phyloP scores from a whole-genome alignment of 768 basidiomycete species.

The Ramaria rubella region DNA sequence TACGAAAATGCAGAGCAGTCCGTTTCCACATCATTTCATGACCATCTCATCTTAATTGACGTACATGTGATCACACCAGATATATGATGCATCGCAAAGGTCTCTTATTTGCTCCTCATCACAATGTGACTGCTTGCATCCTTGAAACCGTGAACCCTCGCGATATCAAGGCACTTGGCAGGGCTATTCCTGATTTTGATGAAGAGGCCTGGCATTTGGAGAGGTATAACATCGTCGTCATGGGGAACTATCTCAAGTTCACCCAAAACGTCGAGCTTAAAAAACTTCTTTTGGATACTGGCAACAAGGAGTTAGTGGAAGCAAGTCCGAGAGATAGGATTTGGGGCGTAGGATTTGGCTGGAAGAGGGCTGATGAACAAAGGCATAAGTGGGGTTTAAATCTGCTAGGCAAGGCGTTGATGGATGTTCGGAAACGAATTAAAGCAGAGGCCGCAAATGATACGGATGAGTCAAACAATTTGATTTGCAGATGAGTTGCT shows the following conservation, averaged over 20 bases:
- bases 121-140: conserved; percentile 36
- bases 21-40: background rate
- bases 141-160: conserved; percentile 34
- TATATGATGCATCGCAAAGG: conserved; percentile 65
- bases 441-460: too few species aligned
- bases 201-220: conserved; percentile 41
- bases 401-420: conserved; percentile 45
- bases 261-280: conserved; percentile 38
- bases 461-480: too few species aligned
- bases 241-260: conserved; percentile 53
- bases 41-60: background rate
- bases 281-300: conserved; percentile 39
- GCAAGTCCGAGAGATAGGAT: conserved; percentile 54
- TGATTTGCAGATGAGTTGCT: too few species aligned
- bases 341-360: conserved; percentile 58
- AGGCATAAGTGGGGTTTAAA: conserved; percentile 50
- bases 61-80: background rate
- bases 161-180: conserved; percentile 47
- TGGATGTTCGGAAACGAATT: conserved; percentile 33
- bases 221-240: conserved; percentile 43
- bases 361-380: conserved; percentile 38
- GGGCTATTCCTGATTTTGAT: conserved; percentile 43
- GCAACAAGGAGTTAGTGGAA: conserved; percentile 44
- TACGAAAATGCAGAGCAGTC: conserved; percentile 53
- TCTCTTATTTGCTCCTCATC: conserved; percentile 42